Evolutionary conservation across 129 eudicot species (phyloP), one percentile per base, ranked within the genome.

Genomic region (Artemisia tridentata): DNA sequence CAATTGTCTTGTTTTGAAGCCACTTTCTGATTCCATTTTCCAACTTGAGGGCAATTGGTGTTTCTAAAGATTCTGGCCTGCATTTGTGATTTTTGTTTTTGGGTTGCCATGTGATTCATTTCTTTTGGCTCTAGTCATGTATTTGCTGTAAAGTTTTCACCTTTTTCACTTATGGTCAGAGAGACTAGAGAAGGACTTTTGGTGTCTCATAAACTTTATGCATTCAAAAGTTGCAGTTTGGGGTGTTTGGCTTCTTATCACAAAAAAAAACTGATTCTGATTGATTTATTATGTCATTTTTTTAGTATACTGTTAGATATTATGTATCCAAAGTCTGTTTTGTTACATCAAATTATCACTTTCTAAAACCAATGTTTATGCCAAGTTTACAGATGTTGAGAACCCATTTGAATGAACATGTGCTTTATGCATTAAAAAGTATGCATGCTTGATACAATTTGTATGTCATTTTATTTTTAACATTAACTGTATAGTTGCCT

Each of bases 81-180:
- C 13, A 70, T 70, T 12, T 55, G 72, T 66, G 57, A 66, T 70
- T 58, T 53, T 62, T 61, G 31, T 69, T 69, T 38, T 62, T 69
- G 51, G 76, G 72, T 78, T 51, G 20, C 50, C 81, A 71, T 78
- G 77, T 78, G 81, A 63, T 78, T 71, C 62, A 46, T 4, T 62
- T 68, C 43, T 53, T 63, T 65, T 43, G 66, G 65, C 27, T 74
- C 54, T 72, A 49, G 58, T 29, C 49, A 67, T 75, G 68, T 75
- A 67, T 58, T 73, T 63, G 78, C 78, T 73, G 78, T 73, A 73
- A 73, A 73, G 78, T 31, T 73, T 67, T 75, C 74, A 75, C 68
- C 74, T 67, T 75, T 75, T 68, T 48, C 19, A 62, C 67, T 62
- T 48, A 15, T 60, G 50, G 11, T 8, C 45, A 38, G 9, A 38